phyloP scores from a whole-genome alignment of 169 alveolate genomes.

The Plasmodium gaboni region DNA sequence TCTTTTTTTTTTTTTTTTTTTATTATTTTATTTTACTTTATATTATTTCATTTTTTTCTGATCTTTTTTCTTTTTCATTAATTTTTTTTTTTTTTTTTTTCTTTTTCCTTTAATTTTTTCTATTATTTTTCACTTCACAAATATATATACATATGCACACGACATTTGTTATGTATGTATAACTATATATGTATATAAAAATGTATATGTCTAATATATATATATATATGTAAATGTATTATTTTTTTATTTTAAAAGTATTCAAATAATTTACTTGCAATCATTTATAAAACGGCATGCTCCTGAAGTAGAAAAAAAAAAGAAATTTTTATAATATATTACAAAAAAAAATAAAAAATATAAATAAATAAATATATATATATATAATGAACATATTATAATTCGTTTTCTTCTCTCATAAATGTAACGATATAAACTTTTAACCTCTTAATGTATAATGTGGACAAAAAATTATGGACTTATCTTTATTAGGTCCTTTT shows the following conservation, averaged over 20 bases:
- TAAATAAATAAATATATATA: slow-evolving; percentile 5
- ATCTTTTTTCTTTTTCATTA: background rate
- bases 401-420: background rate
- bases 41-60: background rate
- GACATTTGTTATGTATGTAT: background rate
- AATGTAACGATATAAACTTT: slow-evolving; percentile 13
- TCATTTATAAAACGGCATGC: slow-evolving; percentile 72
- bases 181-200: slow-evolving; percentile 12
- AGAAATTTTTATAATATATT: slow-evolving; percentile 3
- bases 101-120: background rate
- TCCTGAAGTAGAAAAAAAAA: slow-evolving; percentile 50
- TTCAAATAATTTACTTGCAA: slow-evolving; percentile 62
- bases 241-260: background rate
- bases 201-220: background rate
- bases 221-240: slow-evolving; percentile 1
- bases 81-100: background rate
- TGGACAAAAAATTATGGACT: slow-evolving; percentile 66
- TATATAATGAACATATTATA: background rate
- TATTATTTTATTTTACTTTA: background rate
- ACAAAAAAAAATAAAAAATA: background rate
- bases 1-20: background rate
- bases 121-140: background rate
- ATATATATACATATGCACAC: slow-evolving; percentile 10
- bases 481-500: slow-evolving; percentile 48
- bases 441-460: slow-evolving; percentile 74